A percentile compares a stretch with the other conserved stretches of the same genome.
phyloP scores from a whole-genome alignment of 495 filamentous ascomycete genomes.

The Apiosordaria backusii region DNA sequence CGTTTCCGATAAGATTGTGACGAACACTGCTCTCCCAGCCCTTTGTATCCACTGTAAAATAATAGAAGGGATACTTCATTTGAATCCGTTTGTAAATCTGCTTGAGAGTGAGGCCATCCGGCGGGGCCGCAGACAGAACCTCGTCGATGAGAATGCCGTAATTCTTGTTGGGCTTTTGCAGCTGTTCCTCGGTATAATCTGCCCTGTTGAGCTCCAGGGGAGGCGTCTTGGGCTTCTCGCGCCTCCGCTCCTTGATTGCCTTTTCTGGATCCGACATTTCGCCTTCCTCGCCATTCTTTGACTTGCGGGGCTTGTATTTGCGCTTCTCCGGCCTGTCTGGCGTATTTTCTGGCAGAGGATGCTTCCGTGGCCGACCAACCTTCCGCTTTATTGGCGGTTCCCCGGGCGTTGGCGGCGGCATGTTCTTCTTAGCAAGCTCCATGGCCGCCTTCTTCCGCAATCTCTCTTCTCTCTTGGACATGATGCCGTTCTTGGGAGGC shows the following conservation, averaged over 20 bases:
- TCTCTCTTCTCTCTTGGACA: conserved; percentile 79
- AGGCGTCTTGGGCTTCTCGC: conserved; percentile 60
- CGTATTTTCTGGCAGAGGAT: conserved; percentile 53
- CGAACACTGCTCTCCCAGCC: conserved; percentile 98
- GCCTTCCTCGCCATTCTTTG: conserved; percentile 51
- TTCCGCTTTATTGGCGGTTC: conserved; percentile 56
- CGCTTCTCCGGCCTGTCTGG: conserved; percentile 63
- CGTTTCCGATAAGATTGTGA: conserved; percentile 88
- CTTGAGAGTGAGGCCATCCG: conserved; percentile 73
- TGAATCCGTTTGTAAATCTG: conserved; percentile 91
- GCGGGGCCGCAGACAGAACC: conserved; percentile 66
- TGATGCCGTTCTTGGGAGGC: conserved; percentile 87
- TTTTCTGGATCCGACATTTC: conserved; percentile 45
- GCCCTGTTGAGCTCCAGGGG: conserved; percentile 59
- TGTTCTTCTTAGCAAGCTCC: conserved; percentile 46
- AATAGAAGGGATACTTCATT: conserved; percentile 85
- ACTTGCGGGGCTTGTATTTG: conserved; percentile 75
- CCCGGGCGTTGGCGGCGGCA: conserved; percentile 40
- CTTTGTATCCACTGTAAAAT: conserved; percentile 71
- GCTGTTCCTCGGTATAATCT: conserved; percentile 78
- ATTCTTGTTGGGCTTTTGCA: conserved; percentile 78
- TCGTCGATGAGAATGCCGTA: conserved; percentile 92
- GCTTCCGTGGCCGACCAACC: conserved; percentile 55
- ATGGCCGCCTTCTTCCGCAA: conserved; percentile 60
- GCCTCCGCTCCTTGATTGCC: conserved; percentile 54